Evolutionary conservation across 768 basidiomycete genomes (phyloP).

Genomic region (Panaeolus cyanescens): DNA sequence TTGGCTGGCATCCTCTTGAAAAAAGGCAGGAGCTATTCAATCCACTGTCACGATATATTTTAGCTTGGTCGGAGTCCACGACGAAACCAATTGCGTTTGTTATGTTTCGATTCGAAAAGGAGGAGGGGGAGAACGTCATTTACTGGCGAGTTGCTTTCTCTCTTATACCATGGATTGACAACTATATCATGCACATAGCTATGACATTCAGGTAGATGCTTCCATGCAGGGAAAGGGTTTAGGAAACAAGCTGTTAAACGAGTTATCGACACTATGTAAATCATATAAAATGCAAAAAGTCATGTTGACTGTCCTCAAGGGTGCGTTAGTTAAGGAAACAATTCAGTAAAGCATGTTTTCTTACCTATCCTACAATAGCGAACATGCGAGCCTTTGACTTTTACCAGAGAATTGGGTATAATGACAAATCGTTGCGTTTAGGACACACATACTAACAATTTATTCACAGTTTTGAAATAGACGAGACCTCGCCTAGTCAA

Average conservation of each 20-base stretch:
- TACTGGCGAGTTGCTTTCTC: slow-evolving; percentile 54
- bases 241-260: slow-evolving; percentile 54
- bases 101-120: slow-evolving; percentile 77
- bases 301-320: slow-evolving; percentile 76
- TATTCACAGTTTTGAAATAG: slow-evolving; percentile 49
- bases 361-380: background rate
- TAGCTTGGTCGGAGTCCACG: slow-evolving; percentile 32
- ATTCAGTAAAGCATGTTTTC: background rate
- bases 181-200: slow-evolving; percentile 41
- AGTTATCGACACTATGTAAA: slow-evolving; percentile 50
- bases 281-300: slow-evolving; percentile 66
- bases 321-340: slow-evolving; percentile 33
- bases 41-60: slow-evolving; percentile 57
- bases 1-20: slow-evolving; percentile 62
- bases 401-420: slow-evolving; percentile 59
- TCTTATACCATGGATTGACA: background rate
- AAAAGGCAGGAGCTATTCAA: slow-evolving; percentile 68
- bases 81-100: slow-evolving; percentile 37
- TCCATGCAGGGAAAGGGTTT: slow-evolving; percentile 52
- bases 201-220: slow-evolving; percentile 70
- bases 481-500: slow-evolving; percentile 53
- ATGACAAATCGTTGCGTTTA: background rate
- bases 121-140: slow-evolving; percentile 56
- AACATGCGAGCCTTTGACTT: slow-evolving; percentile 40
- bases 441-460: background rate